Conservation (phyloP, 768 basidiomycete species). For the Lactarius quietus region DNA sequence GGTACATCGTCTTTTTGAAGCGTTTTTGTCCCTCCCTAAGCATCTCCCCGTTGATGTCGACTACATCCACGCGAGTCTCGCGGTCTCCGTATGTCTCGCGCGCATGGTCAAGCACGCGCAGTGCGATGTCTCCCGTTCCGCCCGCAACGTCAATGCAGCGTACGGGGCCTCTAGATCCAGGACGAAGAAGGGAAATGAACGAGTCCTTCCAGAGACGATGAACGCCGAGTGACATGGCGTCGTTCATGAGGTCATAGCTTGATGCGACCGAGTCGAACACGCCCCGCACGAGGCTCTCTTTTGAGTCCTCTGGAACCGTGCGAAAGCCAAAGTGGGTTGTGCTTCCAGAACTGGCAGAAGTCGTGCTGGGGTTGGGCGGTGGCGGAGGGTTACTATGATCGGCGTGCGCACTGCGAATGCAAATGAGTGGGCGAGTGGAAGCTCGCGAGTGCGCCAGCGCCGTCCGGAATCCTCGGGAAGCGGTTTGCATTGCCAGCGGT, state of each 20-base stretch:
- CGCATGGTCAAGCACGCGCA: constrained; percentile 88
- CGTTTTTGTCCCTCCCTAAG: constrained; percentile 84
- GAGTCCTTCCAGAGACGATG: constrained; percentile 97
- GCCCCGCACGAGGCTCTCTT: constrained; percentile 89
- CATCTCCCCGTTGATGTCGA: constrained; percentile 97
- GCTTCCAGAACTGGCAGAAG: constrained; percentile 24
- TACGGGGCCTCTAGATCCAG: constrained; percentile 68
- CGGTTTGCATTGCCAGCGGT: constrained; percentile 15
- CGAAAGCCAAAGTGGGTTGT: constrained; percentile 93
- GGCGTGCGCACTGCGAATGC: constrained; percentile 20
- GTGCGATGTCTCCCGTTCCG: constrained; percentile 96
- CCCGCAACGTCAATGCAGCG: constrained; percentile 95
- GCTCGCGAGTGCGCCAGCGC: constrained; percentile 2
- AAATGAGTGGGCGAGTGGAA: constrained; percentile 6
- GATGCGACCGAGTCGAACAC: no score
- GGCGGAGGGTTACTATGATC: neutral
- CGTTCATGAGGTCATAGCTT: constrained; percentile 99
- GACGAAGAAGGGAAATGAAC: constrained; percentile 70
- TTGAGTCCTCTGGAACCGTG: constrained; percentile 79
- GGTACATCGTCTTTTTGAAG: constrained; percentile 98
- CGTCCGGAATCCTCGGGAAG: constrained; percentile 13
- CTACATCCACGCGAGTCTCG: constrained; percentile 83
- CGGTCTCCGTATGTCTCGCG: constrained; percentile 86
- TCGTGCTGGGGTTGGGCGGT: constrained; percentile 5
- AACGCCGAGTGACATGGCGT: constrained; percentile 94